These are phyloP conservation scores for Leishmania mexicana DNA, from an alignment of 208 protist species.

Conservation along the genomic window DNA sequence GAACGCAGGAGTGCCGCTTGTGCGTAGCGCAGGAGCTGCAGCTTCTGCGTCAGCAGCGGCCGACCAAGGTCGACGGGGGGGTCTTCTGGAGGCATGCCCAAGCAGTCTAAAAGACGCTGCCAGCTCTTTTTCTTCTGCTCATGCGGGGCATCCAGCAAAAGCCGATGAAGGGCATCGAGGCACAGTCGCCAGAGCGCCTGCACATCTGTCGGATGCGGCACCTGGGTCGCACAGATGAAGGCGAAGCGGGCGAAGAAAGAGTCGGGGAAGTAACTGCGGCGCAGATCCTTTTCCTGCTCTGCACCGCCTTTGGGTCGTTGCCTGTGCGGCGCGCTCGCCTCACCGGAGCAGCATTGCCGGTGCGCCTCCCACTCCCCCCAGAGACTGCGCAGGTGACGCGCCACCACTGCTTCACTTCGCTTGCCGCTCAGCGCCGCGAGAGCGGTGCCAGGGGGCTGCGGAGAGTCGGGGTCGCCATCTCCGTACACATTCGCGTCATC, in stretches of 20 bases:
- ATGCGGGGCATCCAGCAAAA: constrained; percentile 10
- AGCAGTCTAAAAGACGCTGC: constrained; percentile 40
- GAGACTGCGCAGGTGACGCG: constrained; percentile 21
- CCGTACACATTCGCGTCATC: background rate
- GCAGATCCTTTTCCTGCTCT: constrained; percentile 37
- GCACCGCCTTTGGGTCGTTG: background rate
- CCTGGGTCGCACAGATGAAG: constrained; percentile 39
- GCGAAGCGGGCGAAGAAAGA: constrained; percentile 79
- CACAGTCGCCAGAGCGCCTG: constrained; percentile 44
- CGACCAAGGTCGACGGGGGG: constrained; percentile 42
- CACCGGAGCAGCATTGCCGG: constrained; percentile 13
- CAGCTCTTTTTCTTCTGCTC: constrained; percentile 12
- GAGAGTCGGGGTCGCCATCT: background rate
- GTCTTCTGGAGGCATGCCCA: constrained; percentile 37
- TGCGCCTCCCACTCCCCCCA: constrained; percentile 26
- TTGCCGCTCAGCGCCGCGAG: background rate
- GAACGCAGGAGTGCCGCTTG: constrained; percentile 38
- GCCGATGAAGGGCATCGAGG: constrained; percentile 35
- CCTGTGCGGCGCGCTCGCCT: background rate
- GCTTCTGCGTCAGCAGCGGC: constrained; percentile 77
- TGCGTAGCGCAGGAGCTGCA: constrained; percentile 76
- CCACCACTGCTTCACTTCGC: constrained; percentile 9
- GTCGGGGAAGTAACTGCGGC: constrained; percentile 68
- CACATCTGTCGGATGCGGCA: constrained; percentile 38
- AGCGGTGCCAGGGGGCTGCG: background rate